A percentile compares a stretch with the other conserved stretches of the same genome.
phyloP scores from a whole-genome alignment of 2,329 filamentous ascomycete species.

The Aschersonia sp. region DNA sequence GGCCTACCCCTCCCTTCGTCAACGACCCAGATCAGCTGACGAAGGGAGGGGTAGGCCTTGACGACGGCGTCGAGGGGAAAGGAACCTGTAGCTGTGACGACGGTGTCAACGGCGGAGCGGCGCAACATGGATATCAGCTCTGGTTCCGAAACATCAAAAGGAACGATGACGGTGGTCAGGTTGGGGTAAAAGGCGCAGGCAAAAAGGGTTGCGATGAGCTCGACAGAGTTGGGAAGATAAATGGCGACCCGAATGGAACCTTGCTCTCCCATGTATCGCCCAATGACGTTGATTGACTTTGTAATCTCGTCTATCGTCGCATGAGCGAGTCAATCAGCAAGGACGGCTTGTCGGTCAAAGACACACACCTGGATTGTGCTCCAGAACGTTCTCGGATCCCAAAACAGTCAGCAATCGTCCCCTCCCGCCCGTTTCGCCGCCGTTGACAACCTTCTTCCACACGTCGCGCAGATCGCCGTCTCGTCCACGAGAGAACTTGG shows the following conservation, averaged over 20 bases:
- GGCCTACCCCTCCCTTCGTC: too few relatives aligned
- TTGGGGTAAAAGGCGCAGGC: constrained; percentile 76
- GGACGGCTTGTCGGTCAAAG: background rate
- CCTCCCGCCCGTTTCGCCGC: constrained; percentile 48
- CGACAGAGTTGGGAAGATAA: constrained; percentile 85
- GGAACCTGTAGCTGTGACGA: constrained; percentile 76
- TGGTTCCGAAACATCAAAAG: constrained; percentile 61
- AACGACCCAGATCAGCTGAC: constrained; percentile 80
- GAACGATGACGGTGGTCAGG: constrained; percentile 70
- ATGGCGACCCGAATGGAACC: constrained; percentile 68
- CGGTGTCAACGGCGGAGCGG: constrained; percentile 59
- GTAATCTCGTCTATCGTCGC: constrained; percentile 49
- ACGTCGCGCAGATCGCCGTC: constrained; percentile 86
- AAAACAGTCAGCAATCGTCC: constrained; percentile 67
- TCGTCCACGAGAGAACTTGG: constrained; percentile 70
- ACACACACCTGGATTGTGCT: constrained; percentile 49
- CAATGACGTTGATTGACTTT: constrained; percentile 76
- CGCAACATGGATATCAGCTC: constrained; percentile 58
- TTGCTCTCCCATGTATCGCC: constrained; percentile 57
- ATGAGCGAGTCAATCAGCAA: constrained; percentile 2
- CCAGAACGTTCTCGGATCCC: constrained; percentile 58
- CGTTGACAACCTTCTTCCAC: constrained; percentile 61
- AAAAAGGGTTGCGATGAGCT: constrained; percentile 70
- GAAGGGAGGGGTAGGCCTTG: constrained; percentile 53
- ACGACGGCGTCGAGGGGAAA: constrained; percentile 65